Evolutionary conservation across 2,329 filamentous ascomycete species (phyloP).

Genomic region (Botrytis medusae): DNA sequence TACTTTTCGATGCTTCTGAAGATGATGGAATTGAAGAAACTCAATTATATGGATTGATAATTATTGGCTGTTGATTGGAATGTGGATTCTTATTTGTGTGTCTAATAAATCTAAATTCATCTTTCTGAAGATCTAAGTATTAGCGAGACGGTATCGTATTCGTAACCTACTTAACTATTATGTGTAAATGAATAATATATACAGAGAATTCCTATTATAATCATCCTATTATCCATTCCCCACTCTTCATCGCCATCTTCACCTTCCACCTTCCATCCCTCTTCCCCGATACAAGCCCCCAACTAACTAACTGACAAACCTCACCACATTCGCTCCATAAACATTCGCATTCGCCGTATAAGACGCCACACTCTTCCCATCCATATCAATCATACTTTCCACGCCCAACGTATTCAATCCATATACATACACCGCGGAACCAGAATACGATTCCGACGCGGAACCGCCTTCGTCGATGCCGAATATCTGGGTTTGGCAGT

Average conservation of each 20-base stretch:
- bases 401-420: slow-evolving; percentile 30
- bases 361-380: slow-evolving; percentile 23
- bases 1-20: too few species aligned
- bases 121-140: too few species aligned
- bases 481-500: slow-evolving; percentile 32
- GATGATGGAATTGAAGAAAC: too few species aligned
- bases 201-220: background rate
- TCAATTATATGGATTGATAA: too few species aligned
- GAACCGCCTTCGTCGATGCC: slow-evolving; percentile 26
- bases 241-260: too few species aligned
- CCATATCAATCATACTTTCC: slow-evolving; percentile 29
- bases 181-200: background rate
- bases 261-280: too few species aligned
- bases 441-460: background rate
- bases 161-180: rapidly evolving
- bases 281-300: background rate
- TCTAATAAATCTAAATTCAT: too few species aligned
- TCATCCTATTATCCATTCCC: background rate
- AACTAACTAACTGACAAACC: slow-evolving; percentile 22
- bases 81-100: too few species aligned
- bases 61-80: too few species aligned
- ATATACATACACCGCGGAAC: slow-evolving; percentile 27
- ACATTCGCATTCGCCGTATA: slow-evolving; percentile 28
- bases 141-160: too few species aligned
- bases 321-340: slow-evolving; percentile 28